These are phyloP conservation scores for Coccomyxa sp. DNA, from an alignment of 139 green algal genomes.

Conservation along the genomic window DNA sequence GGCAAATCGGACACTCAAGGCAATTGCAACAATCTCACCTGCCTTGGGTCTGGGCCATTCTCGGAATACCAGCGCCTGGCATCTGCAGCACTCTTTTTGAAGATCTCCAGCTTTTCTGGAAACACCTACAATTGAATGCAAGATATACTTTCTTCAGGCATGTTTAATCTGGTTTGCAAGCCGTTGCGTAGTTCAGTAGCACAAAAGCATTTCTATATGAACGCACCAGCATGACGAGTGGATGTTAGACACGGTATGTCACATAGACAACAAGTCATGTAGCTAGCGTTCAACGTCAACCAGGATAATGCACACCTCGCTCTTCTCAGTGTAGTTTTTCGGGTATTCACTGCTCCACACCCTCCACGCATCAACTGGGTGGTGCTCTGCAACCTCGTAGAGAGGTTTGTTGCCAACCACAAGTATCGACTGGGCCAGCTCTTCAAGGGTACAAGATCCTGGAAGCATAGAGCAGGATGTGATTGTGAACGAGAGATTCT, in stretches of 20 bases:
- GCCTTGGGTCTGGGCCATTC: background rate
- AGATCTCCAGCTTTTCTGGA: background rate
- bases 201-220: background rate
- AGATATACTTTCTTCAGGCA: background rate
- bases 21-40: background rate
- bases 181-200: background rate
- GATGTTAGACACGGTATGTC: no score
- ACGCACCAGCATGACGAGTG: background rate
- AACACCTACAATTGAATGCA: background rate
- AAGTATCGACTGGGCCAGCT: no score
- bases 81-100: background rate
- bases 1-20: no score
- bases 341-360: background rate
- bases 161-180: background rate
- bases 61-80: background rate
- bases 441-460: no score
- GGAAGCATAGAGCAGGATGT: no score
- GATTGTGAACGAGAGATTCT: no score
- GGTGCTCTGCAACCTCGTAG: background rate
- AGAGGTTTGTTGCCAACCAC: background rate
- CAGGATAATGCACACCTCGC: background rate
- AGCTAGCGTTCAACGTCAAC: no score
- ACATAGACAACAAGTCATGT: no score
- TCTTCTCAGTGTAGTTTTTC: background rate
- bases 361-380: background rate